Conservation (phyloP, 495 filamentous ascomycete species). For the Friedmanniomyces endolithicus region DNA sequence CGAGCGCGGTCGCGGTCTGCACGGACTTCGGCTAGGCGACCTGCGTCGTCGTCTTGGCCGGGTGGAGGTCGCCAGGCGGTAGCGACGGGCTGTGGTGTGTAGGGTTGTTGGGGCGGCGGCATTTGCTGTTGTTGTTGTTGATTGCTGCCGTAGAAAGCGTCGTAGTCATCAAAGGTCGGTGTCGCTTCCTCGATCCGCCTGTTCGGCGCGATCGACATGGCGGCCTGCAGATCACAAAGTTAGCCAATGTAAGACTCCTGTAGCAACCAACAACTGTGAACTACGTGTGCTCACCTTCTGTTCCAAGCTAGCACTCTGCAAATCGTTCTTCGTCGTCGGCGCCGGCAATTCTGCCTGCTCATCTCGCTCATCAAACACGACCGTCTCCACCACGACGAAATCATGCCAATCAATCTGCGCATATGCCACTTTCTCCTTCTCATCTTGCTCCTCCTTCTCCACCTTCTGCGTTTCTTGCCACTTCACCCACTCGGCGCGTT, state of each 20-base stretch:
- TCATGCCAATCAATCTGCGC: constrained; percentile 97
- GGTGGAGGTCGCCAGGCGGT: constrained; percentile 17
- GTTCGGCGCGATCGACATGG: constrained; percentile 62
- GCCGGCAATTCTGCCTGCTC: constrained; percentile 77
- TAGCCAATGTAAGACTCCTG: neutral
- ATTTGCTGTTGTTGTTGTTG: constrained; percentile 7
- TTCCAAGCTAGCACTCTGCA: constrained; percentile 87
- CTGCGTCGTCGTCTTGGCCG: constrained; percentile 53
- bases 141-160: constrained; percentile 3
- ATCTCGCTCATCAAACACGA: constrained; percentile 82
- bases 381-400: constrained; percentile 90
- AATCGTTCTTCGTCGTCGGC: constrained; percentile 74
- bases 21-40: constrained; percentile 52
- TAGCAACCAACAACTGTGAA: neutral
- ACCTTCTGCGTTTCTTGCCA: constrained; percentile 75
- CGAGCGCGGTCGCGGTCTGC: constrained; percentile 61
- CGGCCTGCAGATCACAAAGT: constrained; percentile 34
- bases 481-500: constrained; percentile 76
- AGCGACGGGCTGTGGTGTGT: constrained; percentile 13
- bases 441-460: constrained; percentile 77
- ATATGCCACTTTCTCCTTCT: constrained; percentile 72
- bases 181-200: constrained; percentile 92
- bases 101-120: neutral
- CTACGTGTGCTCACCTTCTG: constrained; percentile 43
- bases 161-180: constrained; percentile 53